A percentile compares a stretch with the other conserved stretches of the same genome.
Conservation (phyloP, 2,329 filamentous ascomycete species). For the Botrytis tulipae region DNA sequence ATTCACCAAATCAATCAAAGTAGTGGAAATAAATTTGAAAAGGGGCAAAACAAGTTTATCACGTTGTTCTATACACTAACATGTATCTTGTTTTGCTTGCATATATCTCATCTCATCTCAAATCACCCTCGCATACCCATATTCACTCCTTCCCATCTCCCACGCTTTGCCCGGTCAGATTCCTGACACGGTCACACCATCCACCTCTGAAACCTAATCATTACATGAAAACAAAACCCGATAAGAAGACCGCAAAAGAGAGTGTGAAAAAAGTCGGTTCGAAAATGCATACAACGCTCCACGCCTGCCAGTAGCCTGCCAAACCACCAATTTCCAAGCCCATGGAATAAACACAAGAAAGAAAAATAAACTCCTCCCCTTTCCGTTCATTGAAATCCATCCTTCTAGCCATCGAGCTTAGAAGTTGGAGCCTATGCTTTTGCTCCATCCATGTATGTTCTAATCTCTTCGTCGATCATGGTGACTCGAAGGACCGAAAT, state of each 20-base stretch:
- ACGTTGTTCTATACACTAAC: constrained; percentile 17
- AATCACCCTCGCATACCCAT: neutral
- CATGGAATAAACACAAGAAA: constrained; percentile 24
- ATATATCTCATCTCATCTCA: constrained; percentile 14
- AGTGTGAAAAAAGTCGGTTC: constrained; percentile 16
- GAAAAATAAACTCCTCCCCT: constrained; percentile 18
- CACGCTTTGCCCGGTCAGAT: neutral
- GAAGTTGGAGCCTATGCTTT: constrained; percentile 5
- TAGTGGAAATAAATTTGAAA: neutral
- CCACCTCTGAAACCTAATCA: constrained; percentile 18
- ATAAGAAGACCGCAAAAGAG: constrained; percentile 17
- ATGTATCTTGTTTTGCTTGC: constrained; percentile 13
- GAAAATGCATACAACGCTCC: constrained; percentile 23
- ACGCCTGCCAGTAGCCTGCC: constrained; percentile 20
- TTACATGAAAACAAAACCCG: constrained; percentile 21
- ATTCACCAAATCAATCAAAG: neutral
- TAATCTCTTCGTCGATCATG: constrained; percentile 28
- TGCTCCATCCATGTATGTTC: constrained; percentile 8
- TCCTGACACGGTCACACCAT: neutral
- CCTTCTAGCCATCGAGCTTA: neutral
- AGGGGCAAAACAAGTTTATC: constrained; percentile 7
- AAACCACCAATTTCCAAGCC: constrained; percentile 23
- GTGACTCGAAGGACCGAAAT: constrained; percentile 37
- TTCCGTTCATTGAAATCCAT: constrained; percentile 18
- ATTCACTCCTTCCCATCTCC: neutral